Evolutionary conservation across 2,329 filamentous ascomycete species (phyloP).

Genomic region (Fusarium chlamydosporum): DNA sequence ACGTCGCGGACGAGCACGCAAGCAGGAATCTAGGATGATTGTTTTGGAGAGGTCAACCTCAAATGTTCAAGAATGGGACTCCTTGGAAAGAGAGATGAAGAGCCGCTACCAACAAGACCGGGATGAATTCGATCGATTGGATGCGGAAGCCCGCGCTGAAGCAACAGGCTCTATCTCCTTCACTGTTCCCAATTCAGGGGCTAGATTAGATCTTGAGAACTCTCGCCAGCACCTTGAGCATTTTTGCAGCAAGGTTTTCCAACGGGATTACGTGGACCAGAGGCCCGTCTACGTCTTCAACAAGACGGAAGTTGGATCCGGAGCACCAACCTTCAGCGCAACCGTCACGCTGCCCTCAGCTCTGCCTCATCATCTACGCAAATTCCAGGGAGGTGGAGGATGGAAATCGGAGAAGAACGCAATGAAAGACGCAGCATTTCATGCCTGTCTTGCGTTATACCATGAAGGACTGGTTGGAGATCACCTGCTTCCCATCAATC

Average conservation of each 20-base stretch:
- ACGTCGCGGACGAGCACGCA: constrained; percentile 67
- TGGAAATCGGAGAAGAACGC: constrained; percentile 83
- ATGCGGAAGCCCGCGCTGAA: constrained; percentile 63
- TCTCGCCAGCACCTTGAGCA: constrained; percentile 83
- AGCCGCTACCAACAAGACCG: constrained; percentile 75
- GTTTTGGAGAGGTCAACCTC: constrained; percentile 55
- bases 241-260: constrained; percentile 77
- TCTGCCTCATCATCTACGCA: constrained; percentile 65
- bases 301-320: constrained; percentile 41
- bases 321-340: constrained; percentile 61
- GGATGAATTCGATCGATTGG: constrained; percentile 63
- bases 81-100: constrained; percentile 81
- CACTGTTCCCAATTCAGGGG: constrained; percentile 64
- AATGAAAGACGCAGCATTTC: constrained; percentile 84
- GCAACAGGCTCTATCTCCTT: constrained; percentile 51
- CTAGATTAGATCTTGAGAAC: constrained; percentile 78
- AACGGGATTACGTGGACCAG: constrained; percentile 71
- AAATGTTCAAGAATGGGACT: constrained; percentile 68
- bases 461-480: constrained; percentile 80
- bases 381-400: constrained; percentile 42
- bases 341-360: constrained; percentile 79
- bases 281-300: constrained; percentile 76
- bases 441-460: constrained; percentile 81
- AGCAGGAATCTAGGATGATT: constrained; percentile 65
- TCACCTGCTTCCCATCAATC: constrained; percentile 77